Evolutionary conservation across 2,329 filamentous ascomycete genomes (phyloP).

Genomic region (Aspergillus sp.): DNA sequence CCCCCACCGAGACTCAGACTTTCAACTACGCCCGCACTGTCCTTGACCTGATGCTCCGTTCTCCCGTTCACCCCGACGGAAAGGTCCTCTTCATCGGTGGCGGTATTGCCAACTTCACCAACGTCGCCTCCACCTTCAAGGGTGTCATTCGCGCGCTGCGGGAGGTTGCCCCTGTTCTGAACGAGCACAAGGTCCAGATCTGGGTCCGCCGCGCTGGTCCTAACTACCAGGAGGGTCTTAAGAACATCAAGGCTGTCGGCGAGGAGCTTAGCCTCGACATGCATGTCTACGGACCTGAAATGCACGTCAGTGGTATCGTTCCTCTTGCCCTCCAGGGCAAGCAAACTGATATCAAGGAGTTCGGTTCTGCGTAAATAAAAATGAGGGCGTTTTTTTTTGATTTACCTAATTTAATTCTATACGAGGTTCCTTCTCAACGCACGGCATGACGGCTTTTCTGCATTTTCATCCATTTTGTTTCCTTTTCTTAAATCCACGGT

Average conservation of each 20-base stretch:
- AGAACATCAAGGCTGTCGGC: conserved; percentile 98
- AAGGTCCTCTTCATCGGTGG: conserved; percentile 99
- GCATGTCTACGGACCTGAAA: conserved; percentile 81
- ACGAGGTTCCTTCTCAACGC: conserved; percentile 35
- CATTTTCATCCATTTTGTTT: conserved; percentile 23
- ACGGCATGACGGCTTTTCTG: conserved; percentile 37
- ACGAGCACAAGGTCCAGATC: conserved; percentile 97
- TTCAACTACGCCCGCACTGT: conserved; percentile 99
- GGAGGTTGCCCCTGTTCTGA: conserved; percentile 79
- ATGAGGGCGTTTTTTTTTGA: conserved; percentile 13
- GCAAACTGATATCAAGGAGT: conserved; percentile 63
- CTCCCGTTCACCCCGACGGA: conserved; percentile 79
- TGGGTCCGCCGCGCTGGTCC: conserved; percentile 90
- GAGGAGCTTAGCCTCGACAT: conserved; percentile 93
- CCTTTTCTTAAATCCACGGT: conserved; percentile 28
- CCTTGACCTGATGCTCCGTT: conserved; percentile 93
- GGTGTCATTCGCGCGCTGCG: conserved; percentile 95
- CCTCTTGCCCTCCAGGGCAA: conserved; percentile 76
- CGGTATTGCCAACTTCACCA: conserved; percentile 99
- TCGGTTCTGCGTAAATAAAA: conserved; percentile 42
- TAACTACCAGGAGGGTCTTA: conserved; percentile 99
- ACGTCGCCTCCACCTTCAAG: conserved; percentile 99
- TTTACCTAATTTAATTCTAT: conserved; percentile 28
- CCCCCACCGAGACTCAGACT: conserved; percentile 96
- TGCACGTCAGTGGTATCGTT: conserved; percentile 93